These are phyloP conservation scores for Fusarium sp. DNA, from an alignment of 2,329 filamentous ascomycete species.

Conservation along the genomic window DNA sequence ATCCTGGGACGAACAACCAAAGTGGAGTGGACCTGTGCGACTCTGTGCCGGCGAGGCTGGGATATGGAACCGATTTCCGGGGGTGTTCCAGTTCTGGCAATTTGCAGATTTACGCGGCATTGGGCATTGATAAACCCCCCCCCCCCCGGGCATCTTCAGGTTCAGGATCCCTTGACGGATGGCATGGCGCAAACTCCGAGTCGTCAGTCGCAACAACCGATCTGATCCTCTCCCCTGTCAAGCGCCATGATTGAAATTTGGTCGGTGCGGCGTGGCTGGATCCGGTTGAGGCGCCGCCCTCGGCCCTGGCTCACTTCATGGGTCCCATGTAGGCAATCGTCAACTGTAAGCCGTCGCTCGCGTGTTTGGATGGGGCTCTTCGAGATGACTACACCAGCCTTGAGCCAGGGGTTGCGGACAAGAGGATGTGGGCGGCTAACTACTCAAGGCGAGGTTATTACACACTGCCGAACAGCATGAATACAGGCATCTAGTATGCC, in stretches of 20 bases:
- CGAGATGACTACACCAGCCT: background rate
- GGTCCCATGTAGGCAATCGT: background rate
- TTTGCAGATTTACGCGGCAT: background rate
- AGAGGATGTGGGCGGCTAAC: background rate
- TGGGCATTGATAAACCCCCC: background rate
- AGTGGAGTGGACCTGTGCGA: background rate
- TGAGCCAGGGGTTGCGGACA: background rate
- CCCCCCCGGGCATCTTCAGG: background rate
- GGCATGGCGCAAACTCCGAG: background rate
- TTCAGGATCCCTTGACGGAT: background rate
- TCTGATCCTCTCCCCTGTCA: constrained; percentile 3
- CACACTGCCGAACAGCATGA: background rate
- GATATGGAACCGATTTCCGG: background rate
- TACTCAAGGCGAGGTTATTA: background rate
- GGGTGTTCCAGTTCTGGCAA: background rate
- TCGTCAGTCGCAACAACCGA: background rate
- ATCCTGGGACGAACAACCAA: constrained; percentile 8
- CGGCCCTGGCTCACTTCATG: constrained; percentile 3
- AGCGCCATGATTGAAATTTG: constrained; percentile 10
- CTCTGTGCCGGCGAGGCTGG: background rate
- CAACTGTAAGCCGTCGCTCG: constrained; percentile 1
- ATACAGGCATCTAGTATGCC: background rate
- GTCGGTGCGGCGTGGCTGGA: constrained; percentile 22
- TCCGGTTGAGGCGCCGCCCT: constrained; percentile 23
- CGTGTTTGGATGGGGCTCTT: background rate